Evolutionary conservation across 2,329 filamentous ascomycete species (phyloP), one percentile per base, ranked within the genome.

Genomic region (Epichloe sylvatica): DNA sequence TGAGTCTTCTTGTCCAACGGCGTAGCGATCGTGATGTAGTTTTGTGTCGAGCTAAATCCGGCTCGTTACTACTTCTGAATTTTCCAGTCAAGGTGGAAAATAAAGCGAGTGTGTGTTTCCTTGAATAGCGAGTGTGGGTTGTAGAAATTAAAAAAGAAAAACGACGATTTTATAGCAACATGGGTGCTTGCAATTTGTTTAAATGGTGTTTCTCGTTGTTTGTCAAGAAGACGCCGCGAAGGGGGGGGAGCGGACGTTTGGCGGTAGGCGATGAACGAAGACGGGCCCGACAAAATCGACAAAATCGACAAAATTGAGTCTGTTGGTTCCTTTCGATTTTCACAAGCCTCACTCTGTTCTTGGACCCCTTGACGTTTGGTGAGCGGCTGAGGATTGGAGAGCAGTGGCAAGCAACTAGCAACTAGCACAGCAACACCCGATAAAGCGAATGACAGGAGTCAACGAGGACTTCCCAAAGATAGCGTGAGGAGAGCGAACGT

Each of bases 371-470:
- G 25, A 30, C 25, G 25, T 30, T 30, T 30, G 25, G 7, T 30
- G 25, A 30, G 25, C 25, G 25, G 25, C 25, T 8, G 49, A 47
- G 36, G 52, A 50, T 50, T 64, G 60, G 61, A 66, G 60, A 61
- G 60, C 65, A 65, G 64, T 66, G 70, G 69, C 65, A 61, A 43
- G 25, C 25, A 30, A 59, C 65, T 11, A 30, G 25, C 25, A 30
- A 59, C 65, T 30, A 30, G 25, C 25, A 67, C 25, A 30, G 9
- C 25, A 30, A 9, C 66, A 63, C 39, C 19, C 46, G n/a, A 65
- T 67, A 70, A 81, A 83, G 80, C 80, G 80, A 83, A 78, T 80
- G 80, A 82, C 78, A 81, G 79, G 80, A 83, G 79, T 74, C 80
- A 70, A 75, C 79, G 79, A 83, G 80, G 79, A 80, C 78, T 82